A percentile compares a stretch with the other conserved stretches of the same genome.
Conservation (phyloP, 2,329 filamentous ascomycete species). For the Fusarium longipes region DNA sequence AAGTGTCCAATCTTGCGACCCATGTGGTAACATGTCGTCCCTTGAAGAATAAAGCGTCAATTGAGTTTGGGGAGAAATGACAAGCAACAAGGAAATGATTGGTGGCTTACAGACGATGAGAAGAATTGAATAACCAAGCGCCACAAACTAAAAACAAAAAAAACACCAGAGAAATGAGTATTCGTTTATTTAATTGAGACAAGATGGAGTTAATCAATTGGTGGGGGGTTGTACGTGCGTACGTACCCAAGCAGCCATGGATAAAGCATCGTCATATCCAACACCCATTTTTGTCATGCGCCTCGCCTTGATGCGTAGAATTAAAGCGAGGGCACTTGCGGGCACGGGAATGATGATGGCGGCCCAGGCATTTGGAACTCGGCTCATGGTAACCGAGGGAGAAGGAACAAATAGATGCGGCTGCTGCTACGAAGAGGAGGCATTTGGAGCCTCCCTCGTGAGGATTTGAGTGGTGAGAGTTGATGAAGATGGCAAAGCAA, state of each 20-base stretch:
- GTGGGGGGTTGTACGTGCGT: background rate
- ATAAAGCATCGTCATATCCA: conserved; percentile 36
- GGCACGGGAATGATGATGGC: conserved; percentile 36
- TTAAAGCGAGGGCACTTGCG: conserved; percentile 30
- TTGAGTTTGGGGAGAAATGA: background rate
- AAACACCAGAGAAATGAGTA: background rate
- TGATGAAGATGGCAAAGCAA: background rate
- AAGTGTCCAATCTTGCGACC: conserved; percentile 26
- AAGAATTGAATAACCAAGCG: conserved; percentile 24
- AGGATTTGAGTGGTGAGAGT: background rate
- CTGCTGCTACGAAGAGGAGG: conserved; percentile 3
- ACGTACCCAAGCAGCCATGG: conserved; percentile 34
- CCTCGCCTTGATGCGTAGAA: conserved; percentile 34
- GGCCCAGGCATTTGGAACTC: conserved; percentile 39
- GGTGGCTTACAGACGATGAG: conserved; percentile 30
- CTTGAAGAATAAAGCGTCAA: conserved; percentile 11
- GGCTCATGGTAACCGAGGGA: conserved; percentile 29
- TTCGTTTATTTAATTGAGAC: background rate
- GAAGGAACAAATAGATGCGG: background rate
- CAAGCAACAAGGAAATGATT: too few species aligned
- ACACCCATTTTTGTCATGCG: conserved; percentile 40
- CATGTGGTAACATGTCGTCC: conserved; percentile 25
- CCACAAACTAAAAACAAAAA: conserved; percentile 30
- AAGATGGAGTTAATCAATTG: background rate
- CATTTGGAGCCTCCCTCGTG: conserved; percentile 12